These are phyloP conservation scores for Fusarium nurragi DNA, from an alignment of 2,329 filamentous ascomycete genomes.

Conservation along the genomic window DNA sequence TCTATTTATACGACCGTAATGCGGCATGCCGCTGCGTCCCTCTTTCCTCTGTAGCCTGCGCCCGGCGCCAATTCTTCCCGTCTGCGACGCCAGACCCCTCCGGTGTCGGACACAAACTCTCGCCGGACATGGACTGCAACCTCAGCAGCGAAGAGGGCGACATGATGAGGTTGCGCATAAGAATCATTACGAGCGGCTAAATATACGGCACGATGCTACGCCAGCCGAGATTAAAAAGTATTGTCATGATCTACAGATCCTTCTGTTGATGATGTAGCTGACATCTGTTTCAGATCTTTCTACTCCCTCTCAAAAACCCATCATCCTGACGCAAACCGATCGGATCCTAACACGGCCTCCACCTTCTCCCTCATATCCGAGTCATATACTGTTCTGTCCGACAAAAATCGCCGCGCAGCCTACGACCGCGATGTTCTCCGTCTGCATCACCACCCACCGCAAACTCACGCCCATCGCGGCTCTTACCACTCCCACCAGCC, in stretches of 20 bases:
- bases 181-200: constrained; percentile 86
- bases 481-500: constrained; percentile 72
- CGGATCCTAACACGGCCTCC: constrained; percentile 74
- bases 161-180: constrained; percentile 42
- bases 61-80: constrained; percentile 38
- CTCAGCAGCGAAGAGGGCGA: constrained; percentile 27
- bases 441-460: constrained; percentile 49
- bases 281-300: constrained; percentile 69
- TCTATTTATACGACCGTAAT: constrained; percentile 54
- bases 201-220: constrained; percentile 75
- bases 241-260: neutral
- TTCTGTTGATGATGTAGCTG: neutral
- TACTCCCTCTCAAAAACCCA: constrained; percentile 90
- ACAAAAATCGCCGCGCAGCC: constrained; percentile 75
- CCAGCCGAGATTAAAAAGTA: constrained; percentile 86
- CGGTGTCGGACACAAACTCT: constrained; percentile 32
- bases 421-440: constrained; percentile 80
- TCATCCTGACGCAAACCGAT: constrained; percentile 90
- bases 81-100: constrained; percentile 22
- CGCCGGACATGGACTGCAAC: constrained; percentile 4
- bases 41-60: constrained; percentile 40
- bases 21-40: constrained; percentile 69
- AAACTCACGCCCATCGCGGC: constrained; percentile 50
- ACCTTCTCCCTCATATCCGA: constrained; percentile 87
- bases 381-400: constrained; percentile 81